A percentile compares a stretch with the other conserved stretches of the same genome.
These are phyloP conservation scores for Diaporthe capsici DNA, from an alignment of 2,329 filamentous ascomycete genomes.

Conservation along the genomic window DNA sequence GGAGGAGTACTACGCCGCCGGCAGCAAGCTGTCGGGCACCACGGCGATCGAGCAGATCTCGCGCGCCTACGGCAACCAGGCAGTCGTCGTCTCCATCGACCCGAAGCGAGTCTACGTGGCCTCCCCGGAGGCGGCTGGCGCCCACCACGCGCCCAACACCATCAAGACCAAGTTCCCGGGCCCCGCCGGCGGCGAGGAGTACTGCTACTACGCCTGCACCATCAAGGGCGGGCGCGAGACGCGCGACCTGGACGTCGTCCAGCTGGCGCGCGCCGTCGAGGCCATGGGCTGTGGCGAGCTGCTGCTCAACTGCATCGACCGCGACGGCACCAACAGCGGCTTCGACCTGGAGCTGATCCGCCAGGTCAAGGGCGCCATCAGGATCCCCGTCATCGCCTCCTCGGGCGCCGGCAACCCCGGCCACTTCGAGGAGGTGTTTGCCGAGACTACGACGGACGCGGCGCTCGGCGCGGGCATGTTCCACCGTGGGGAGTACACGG, in stretches of 20 bases:
- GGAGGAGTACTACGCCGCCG: constrained; percentile 86
- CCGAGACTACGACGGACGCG: constrained; percentile 87
- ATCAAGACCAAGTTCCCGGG: constrained; percentile 79
- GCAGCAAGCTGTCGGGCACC: constrained; percentile 78
- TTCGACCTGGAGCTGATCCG: constrained; percentile 94
- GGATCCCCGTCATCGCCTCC: constrained; percentile 94
- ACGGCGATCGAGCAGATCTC: constrained; percentile 98
- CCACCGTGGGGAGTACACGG: constrained; percentile 94
- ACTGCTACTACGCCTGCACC: constrained; percentile 98
- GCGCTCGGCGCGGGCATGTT: constrained; percentile 98
- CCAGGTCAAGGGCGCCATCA: constrained; percentile 88
- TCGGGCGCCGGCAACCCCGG: constrained; percentile 89
- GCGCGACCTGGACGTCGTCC: constrained; percentile 92
- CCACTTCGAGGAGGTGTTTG: constrained; percentile 94
- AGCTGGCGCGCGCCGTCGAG: constrained; percentile 90
- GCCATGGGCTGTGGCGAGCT: constrained; percentile 97
- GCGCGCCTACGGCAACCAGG: constrained; percentile 93
- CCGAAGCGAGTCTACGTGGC: constrained; percentile 92
- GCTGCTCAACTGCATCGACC: constrained; percentile 96
- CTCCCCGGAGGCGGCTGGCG: constrained; percentile 66
- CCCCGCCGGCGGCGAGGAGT: constrained; percentile 82
- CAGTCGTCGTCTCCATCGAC: constrained; percentile 95
- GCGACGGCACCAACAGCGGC: constrained; percentile 92
- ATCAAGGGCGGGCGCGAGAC: constrained; percentile 95
- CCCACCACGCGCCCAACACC: constrained; percentile 78